These are phyloP conservation scores for Puccinellia tenuiflora DNA, from an alignment of 176 grass and related monocot genomes.

Conservation along the genomic window DNA sequence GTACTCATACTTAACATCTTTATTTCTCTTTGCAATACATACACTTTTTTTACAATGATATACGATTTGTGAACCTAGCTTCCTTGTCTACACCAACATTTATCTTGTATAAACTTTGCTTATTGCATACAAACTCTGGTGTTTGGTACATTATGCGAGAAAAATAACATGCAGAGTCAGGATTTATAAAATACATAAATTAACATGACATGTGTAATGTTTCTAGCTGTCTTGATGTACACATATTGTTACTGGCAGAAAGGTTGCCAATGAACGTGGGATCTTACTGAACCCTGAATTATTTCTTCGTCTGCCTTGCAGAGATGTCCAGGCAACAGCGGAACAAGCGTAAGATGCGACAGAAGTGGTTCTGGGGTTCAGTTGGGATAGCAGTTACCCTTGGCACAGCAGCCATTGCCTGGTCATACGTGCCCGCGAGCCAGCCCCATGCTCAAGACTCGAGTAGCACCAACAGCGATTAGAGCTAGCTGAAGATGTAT, in stretches of 20 bases:
- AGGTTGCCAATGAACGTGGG: background rate
- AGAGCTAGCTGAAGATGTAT: conserved; percentile 38
- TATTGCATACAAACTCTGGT: background rate
- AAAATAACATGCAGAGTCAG: background rate
- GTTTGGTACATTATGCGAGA: background rate
- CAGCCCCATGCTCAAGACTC: conserved; percentile 28
- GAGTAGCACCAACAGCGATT: conserved; percentile 23
- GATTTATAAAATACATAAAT: background rate
- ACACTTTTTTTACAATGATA: background rate
- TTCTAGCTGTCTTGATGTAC: background rate
- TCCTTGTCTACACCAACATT: background rate
- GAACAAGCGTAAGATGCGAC: conserved; percentile 54
- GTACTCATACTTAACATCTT: conserved; percentile 44
- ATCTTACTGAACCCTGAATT: background rate
- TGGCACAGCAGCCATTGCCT: conserved; percentile 61
- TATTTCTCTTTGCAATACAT: background rate
- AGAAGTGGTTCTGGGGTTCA: conserved; percentile 94
- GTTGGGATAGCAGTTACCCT: conserved; percentile 77
- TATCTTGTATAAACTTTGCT: background rate
- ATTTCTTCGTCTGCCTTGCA: conserved; percentile 17
- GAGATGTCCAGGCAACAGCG: conserved; percentile 78
- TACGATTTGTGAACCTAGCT: background rate
- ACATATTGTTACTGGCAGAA: background rate
- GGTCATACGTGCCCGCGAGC: conserved; percentile 68
- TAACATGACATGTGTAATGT: background rate